phyloP scores from a whole-genome alignment of 352 stramenopile genomes.

The Pythium sp. region DNA sequence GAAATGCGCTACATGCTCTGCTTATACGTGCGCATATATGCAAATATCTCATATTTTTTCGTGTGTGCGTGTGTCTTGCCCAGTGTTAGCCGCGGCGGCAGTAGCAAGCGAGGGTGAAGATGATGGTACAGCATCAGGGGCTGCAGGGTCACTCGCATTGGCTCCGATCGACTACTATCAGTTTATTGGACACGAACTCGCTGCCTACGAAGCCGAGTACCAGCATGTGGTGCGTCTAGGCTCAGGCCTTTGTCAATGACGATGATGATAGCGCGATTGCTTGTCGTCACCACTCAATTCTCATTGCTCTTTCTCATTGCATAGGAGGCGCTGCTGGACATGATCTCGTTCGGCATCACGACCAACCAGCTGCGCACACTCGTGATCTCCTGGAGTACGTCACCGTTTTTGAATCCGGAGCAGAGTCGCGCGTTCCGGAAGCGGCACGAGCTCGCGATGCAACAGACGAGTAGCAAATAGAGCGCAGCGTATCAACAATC shows the following conservation, averaged over 20 bases:
- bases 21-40: no score
- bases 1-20: not conserved
- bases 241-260: not conserved
- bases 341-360: constrained; percentile 69
- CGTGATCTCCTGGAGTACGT: constrained; percentile 79
- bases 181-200: constrained; percentile 65
- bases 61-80: not conserved
- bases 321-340: constrained; percentile 65
- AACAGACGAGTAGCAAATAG: not conserved
- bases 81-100: constrained; percentile 13
- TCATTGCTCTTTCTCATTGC: not conserved
- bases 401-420: constrained; percentile 63
- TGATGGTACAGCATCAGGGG: not conserved
- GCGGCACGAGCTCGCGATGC: constrained; percentile 22
- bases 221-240: constrained; percentile 64
- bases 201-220: constrained; percentile 76
- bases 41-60: not conserved
- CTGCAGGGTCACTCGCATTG: constrained; percentile 25
- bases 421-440: constrained; percentile 47
- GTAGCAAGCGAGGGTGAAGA: not conserved
- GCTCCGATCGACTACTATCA: constrained; percentile 62
- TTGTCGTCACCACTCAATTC: not conserved
- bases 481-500: not conserved
- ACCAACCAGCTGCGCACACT: constrained; percentile 73
- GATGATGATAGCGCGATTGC: not conserved